Base-by-base conservation (phyloP, 2,329 filamentous ascomycete species). In the Neopestalotiopsis rosae region DNA sequence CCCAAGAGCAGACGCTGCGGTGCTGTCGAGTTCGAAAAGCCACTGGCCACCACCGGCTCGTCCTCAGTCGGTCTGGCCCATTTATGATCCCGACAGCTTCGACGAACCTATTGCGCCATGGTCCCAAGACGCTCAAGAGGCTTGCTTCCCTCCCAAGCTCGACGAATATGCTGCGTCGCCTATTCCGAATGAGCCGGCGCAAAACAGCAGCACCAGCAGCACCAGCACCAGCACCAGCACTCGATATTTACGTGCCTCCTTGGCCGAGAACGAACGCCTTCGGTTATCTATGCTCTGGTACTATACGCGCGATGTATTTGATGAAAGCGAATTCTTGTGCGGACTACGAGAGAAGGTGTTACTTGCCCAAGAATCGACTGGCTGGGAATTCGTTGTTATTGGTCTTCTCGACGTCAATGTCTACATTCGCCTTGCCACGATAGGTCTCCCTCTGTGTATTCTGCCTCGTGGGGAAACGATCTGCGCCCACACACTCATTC, bases 321-420 rank as follows among this genome's bases (percentile, higher is more conserved):
- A 81, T 7, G 81, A 85, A 66, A 70, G 70, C 6, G 82, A 84
- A 45, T 75, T 85, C 45, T 74, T 84, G 17, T 77, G 76, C 2
- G 77, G 79, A 0, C 71, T 85, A 3, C 82, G 83, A 32, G 81
- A 84, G 32, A 84, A 84, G 69, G 77, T 82, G 0, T 74, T 77
- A 17, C 73, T 85, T 2, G 81, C 80, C 0, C 75, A 80, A 30
- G 79, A 84, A 28, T 80, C 80, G 0, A 78, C 81, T 5, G 82
- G 78, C 7, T 85, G 84, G 83, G 83, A 85, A 9, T 83, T 79
- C 67, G 82, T 79, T n/a, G 80, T 84, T 20, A 76, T 83, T 5
- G 84, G 83, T 2, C 72, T 85, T 3, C 75, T 85, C 4, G 80
- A 82, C 32, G 76, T 82, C 69, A 79, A 84, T 61, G 77, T 80